Evolutionary conservation across 2,329 filamentous ascomycete genomes (phyloP).

Genomic region (Clonostachys sp.): DNA sequence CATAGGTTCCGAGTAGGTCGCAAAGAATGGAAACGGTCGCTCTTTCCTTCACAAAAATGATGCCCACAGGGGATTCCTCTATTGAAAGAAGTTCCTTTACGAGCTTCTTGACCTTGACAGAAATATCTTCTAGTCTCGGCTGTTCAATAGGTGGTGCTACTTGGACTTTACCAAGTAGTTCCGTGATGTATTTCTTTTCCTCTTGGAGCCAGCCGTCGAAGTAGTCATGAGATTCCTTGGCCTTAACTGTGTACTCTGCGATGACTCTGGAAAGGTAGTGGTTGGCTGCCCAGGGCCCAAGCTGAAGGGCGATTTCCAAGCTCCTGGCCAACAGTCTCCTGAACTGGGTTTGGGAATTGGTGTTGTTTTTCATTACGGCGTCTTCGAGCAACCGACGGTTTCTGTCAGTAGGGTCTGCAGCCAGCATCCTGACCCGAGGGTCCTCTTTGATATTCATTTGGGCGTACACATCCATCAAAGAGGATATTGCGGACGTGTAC

Average conservation of each 20-base stretch:
- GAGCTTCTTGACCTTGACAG: conserved; percentile 53
- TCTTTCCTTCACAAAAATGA: conserved; percentile 65
- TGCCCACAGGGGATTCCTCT: conserved; percentile 40
- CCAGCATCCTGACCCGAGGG: conserved; percentile 50
- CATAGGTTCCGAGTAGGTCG: conserved; percentile 50
- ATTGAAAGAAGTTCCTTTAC: conserved; percentile 42
- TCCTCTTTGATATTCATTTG: conserved; percentile 54
- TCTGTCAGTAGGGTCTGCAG: conserved; percentile 30
- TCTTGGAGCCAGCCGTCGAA: conserved; percentile 36
- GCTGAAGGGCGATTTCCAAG: conserved; percentile 43
- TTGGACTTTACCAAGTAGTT: conserved; percentile 33
- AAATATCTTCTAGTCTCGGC: conserved; percentile 26
- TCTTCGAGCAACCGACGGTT: conserved; percentile 29
- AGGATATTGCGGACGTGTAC: conserved; percentile 30
- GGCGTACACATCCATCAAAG: conserved; percentile 32
- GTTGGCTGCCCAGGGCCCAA: conserved; percentile 67
- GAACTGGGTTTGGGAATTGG: conserved; percentile 51
- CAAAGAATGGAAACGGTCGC: conserved; percentile 56
- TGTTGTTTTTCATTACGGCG: conserved; percentile 37
- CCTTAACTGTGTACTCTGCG: conserved; percentile 17
- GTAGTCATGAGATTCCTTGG: conserved; percentile 10
- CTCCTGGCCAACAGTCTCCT: conserved; percentile 46
- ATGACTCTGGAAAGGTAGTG: conserved; percentile 55
- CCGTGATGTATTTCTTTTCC: conserved; percentile 52
- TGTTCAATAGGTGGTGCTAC: conserved; percentile 6